Base-by-base conservation (phyloP, 148 eudicot species). In the Dysphania ambrosioides region DNA sequence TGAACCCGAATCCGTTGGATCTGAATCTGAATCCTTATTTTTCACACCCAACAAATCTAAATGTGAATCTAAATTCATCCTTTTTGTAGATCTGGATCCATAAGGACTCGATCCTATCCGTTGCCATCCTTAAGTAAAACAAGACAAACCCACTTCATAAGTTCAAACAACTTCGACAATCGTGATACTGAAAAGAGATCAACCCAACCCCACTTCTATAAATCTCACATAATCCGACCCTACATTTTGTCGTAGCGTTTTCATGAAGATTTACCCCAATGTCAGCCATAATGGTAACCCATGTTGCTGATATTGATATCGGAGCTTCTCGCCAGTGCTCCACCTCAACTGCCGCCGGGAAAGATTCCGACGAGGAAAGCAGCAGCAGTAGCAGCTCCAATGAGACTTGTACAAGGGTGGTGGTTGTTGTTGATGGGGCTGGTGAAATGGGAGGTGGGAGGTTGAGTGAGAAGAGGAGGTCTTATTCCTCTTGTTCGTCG, bases 401-500 rank as follows among this genome's bases (percentile, higher is more conserved):
- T 24, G 40, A 16, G 8, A 71, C 76, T 21, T 73, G 47, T 32
- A 49, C 72, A 61, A 85, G 85, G n/a, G n/a, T n/a, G n/a, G n/a
- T n/a, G 70, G 85, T 81, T 55, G 79, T 70, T 35, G 68, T 63
- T 32, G 53, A 13, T 47, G 53, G 53, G 6, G 53, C 16, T 18
- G 53, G 53, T 47, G 60, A n/a, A 16, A 74, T 70, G 35, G 84
- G 41, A 31, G 23, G 10, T 40, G 80, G 4, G 53, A 61, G 42
- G n/a, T 64, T 59, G 77, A 79, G 59, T 27, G 61, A 71, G 29
- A 72, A 63, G 31, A 72, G 61, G 42, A 72, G 35, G 6, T 23
- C 76, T 3, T 70, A 70, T 4, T 59, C 73, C 23, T 87, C 87
- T n/a, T 80, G 80, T 57, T 87, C 78, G 58, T 85, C 89, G 6